Conservation (phyloP, 2,329 filamentous ascomycete species). For the Arthrocladium fulminans region DNA sequence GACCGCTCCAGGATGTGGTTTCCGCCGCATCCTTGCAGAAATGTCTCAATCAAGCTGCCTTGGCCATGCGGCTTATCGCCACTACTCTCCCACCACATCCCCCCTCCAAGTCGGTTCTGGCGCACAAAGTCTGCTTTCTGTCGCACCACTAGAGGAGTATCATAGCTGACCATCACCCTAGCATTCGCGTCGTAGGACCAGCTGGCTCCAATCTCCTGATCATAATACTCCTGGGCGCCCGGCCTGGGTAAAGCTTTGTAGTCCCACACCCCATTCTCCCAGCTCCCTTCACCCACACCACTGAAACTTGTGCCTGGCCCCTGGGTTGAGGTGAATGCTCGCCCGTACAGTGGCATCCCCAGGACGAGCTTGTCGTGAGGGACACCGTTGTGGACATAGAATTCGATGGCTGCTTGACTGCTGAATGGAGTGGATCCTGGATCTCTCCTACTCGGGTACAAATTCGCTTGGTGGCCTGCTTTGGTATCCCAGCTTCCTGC, state of each 20-base stretch:
- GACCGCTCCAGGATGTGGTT: constrained; percentile 34
- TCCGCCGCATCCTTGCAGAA: constrained; percentile 30
- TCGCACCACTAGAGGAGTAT: constrained; percentile 58
- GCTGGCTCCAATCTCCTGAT: constrained; percentile 56
- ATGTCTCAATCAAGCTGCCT: constrained; percentile 58
- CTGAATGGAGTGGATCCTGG: constrained; percentile 68
- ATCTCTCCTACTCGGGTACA: constrained; percentile 52
- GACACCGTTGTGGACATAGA: constrained; percentile 60
- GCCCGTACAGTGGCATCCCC: constrained; percentile 87
- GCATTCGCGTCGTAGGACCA: constrained; percentile 63
- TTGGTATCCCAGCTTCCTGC: constrained; percentile 69
- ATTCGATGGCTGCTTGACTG: constrained; percentile 59
- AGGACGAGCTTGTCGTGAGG: constrained; percentile 65
- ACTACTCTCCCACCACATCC: constrained; percentile 96
- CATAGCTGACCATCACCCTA: constrained; percentile 68
- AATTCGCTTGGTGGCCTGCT: constrained; percentile 72
- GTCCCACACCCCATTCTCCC: constrained; percentile 79
- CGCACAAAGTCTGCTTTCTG: constrained; percentile 65
- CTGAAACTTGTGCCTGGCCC: constrained; percentile 61
- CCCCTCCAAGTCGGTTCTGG: constrained; percentile 62
- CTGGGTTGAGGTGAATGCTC: constrained; percentile 69
- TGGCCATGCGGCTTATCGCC: constrained; percentile 55
- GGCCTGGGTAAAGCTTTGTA: constrained; percentile 72
- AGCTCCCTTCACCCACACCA: constrained; percentile 69
- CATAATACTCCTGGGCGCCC: constrained; percentile 56